phyloP scores from a whole-genome alignment of 1,139 yeast genomes.

The Geotrichum australiense region DNA sequence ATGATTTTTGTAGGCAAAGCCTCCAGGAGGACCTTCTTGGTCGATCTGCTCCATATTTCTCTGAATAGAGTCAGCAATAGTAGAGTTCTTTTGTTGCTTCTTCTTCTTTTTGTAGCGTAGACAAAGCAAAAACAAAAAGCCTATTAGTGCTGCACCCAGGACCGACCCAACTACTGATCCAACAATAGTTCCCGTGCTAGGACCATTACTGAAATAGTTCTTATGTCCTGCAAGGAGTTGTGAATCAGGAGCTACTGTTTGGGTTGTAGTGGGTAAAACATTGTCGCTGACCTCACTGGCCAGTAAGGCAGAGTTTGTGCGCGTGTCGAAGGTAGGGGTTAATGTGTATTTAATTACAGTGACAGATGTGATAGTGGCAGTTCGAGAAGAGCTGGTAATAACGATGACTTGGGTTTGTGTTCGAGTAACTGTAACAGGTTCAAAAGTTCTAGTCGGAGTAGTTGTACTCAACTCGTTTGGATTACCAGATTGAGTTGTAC shows the following conservation, averaged over 20 bases:
- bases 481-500: background rate
- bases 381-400: slow-evolving; percentile 10
- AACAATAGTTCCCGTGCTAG: slow-evolving; percentile 34
- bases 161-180: slow-evolving; percentile 43
- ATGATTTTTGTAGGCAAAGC: background rate
- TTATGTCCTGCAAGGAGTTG: slow-evolving; percentile 8
- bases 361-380: slow-evolving; percentile 16
- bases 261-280: slow-evolving; percentile 4
- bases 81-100: background rate
- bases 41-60: slow-evolving; percentile 7
- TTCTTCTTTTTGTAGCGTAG: slow-evolving; percentile 14
- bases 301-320: slow-evolving; percentile 10
- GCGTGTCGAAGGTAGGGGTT: slow-evolving; percentile 18
- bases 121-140: slow-evolving; percentile 22
- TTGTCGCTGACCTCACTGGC: slow-evolving; percentile 10
- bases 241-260: slow-evolving; percentile 1
- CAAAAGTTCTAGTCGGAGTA: slow-evolving; percentile 2
- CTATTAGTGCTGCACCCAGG: slow-evolving; percentile 33
- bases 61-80: slow-evolving; percentile 7
- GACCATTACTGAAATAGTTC: slow-evolving; percentile 3
- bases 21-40: background rate
- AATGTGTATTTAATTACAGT: slow-evolving; percentile 12
- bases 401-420: slow-evolving; percentile 16
- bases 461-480: background rate
- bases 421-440: slow-evolving; percentile 14